A percentile compares a stretch with the other conserved stretches of the same genome.
phyloP scores from a whole-genome alignment of 2,329 filamentous ascomycete genomes.

The Ophiocordyceps robertsii region DNA sequence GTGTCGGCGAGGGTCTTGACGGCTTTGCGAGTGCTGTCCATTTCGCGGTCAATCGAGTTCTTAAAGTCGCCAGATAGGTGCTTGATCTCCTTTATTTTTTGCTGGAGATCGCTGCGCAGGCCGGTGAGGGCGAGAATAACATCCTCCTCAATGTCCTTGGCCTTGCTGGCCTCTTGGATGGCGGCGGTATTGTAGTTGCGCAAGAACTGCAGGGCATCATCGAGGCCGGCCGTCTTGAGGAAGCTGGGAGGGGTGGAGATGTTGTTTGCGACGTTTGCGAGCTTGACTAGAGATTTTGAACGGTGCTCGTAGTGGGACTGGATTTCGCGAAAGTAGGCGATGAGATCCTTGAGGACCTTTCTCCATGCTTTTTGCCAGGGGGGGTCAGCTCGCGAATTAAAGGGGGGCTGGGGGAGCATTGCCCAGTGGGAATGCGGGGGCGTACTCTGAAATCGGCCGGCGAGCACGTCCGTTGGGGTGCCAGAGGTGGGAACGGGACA shows the following conservation, averaged over 20 bases:
- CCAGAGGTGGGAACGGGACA: conserved; percentile 81
- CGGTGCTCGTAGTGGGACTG: conserved; percentile 79
- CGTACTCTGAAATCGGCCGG: conserved; percentile 75
- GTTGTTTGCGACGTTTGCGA: conserved; percentile 75
- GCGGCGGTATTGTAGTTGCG: conserved; percentile 72
- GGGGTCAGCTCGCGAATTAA: background rate
- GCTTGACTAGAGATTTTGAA: conserved; percentile 68
- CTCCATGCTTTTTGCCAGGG: conserved; percentile 57
- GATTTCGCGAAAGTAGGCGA: conserved; percentile 85
- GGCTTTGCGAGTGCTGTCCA: conserved; percentile 67
- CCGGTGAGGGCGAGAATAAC: conserved; percentile 80
- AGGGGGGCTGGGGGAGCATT: conserved; percentile 11
- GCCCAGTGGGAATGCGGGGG: too few species aligned
- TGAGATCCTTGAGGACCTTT: conserved; percentile 87
- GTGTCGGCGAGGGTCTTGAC: conserved; percentile 73
- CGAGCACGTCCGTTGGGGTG: conserved; percentile 76
- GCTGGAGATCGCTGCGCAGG: conserved; percentile 73
- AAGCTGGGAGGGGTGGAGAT: conserved; percentile 63
- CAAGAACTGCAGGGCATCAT: conserved; percentile 72
- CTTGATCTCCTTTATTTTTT: conserved; percentile 99
- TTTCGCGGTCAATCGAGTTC: conserved; percentile 90
- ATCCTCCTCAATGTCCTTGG: conserved; percentile 79
- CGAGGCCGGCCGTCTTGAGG: conserved; percentile 67
- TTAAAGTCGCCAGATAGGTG: conserved; percentile 88
- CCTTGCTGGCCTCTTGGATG: conserved; percentile 72